Percentiles rank a stretch among this genome's conserved stretches.
Evolutionary conservation across 164 flowering plant species (phyloP).

Genomic region (Taxillus chinensis): DNA sequence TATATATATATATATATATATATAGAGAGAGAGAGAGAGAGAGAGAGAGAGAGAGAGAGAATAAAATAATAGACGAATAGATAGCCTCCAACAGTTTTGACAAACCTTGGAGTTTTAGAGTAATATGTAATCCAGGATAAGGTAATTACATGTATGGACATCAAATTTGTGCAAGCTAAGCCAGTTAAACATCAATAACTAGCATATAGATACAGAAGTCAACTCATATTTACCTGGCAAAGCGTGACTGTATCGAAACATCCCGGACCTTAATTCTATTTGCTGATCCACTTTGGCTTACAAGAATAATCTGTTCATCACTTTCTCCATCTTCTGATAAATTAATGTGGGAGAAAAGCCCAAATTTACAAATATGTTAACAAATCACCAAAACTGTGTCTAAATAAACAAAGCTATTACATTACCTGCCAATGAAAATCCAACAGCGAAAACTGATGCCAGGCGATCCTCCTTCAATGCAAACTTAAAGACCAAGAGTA

Average conservation of each 20-base stretch:
- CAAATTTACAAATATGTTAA: background rate
- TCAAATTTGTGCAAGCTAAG: too few relatives aligned
- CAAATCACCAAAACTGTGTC: background rate
- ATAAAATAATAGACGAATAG: background rate
- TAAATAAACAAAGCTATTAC: background rate
- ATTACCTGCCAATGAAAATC: slow-evolving; percentile 64
- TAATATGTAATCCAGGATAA: background rate
- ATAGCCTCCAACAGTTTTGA: background rate
- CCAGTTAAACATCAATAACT: too few relatives aligned
- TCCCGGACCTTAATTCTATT: slow-evolving; percentile 93
- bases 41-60: too few relatives aligned
- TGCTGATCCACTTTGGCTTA: slow-evolving; percentile 95
- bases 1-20: too few relatives aligned
- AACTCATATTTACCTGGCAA: slow-evolving; percentile 49
- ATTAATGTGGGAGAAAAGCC: background rate
- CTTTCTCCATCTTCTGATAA: slow-evolving; percentile 81
- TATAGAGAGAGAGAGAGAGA: too few relatives aligned
- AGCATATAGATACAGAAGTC: background rate
- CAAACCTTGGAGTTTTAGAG: too few relatives aligned
- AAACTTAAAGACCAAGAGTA: slow-evolving; percentile 30
- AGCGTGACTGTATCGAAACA: slow-evolving; percentile 81
- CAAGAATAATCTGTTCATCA: slow-evolving; percentile 90
- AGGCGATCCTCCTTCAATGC: slow-evolving; percentile 49
- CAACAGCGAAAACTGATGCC: slow-evolving; percentile 84
- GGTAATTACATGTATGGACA: background rate